Evolutionary conservation across 176 grass and related monocot species (phyloP).

Genomic region (Triticum monococcum): DNA sequence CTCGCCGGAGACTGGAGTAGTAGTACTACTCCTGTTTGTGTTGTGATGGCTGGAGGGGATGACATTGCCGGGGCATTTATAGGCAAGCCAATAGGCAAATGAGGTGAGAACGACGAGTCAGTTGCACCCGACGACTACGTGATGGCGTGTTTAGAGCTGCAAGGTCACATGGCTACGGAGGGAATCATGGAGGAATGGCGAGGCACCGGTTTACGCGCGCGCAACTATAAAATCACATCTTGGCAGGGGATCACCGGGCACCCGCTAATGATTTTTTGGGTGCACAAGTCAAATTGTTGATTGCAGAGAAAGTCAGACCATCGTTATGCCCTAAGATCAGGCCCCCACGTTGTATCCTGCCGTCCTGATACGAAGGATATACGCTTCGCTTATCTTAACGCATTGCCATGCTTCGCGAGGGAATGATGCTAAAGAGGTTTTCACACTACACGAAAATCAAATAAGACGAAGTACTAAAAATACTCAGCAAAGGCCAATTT

Average conservation of each 20-base stretch:
- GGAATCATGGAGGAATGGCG: slow-evolving; percentile 37
- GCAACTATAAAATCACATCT: slow-evolving; percentile 8
- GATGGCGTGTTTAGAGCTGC: slow-evolving; percentile 12
- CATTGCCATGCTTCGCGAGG: background rate
- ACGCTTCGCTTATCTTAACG: background rate
- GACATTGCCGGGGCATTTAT: slow-evolving; percentile 35
- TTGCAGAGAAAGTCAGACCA: background rate
- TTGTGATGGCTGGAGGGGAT: background rate
- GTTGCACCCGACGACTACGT: slow-evolving; percentile 29
- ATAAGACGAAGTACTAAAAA: too few species aligned
- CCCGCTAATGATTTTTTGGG: background rate
- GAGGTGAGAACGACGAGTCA: background rate
- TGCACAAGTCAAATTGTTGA: background rate
- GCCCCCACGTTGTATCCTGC: background rate
- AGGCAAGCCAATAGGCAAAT: background rate
- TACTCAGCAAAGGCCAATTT: too few species aligned
- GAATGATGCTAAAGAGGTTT: background rate
- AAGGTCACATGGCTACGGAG: slow-evolving; percentile 41
- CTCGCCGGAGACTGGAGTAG: background rate
- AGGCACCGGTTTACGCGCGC: slow-evolving; percentile 29
- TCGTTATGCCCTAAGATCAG: background rate
- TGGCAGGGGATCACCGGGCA: background rate
- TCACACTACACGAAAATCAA: too few species aligned
- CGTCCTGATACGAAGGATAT: background rate
- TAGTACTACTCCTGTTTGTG: background rate